Percentiles rank a stretch among this genome's conserved stretches.
Conservation (phyloP, 148 eudicot genomes). For the Camellia granthamiana region DNA sequence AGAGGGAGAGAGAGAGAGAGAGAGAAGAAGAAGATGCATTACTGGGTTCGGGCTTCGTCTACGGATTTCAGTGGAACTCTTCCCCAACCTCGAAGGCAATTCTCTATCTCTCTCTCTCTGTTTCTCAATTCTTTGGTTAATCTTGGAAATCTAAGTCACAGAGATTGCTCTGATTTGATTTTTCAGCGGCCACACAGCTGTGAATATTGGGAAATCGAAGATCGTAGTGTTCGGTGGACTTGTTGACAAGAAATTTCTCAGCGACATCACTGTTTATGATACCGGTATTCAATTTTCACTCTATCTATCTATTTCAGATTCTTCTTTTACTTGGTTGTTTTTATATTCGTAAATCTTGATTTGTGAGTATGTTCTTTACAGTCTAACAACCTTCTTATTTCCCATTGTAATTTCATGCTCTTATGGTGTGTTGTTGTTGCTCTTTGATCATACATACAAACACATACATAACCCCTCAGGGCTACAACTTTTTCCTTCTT, state of each 20-base stretch:
- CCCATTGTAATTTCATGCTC: too few species aligned
- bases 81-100: slow-evolving; percentile 79
- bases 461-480: background rate
- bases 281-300: slow-evolving; percentile 42
- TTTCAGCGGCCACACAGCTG: slow-evolving; percentile 89
- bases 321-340: background rate
- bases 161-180: background rate
- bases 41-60: slow-evolving; percentile 83
- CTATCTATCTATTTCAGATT: background rate
- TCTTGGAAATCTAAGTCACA: too few species aligned
- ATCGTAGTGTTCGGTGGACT: slow-evolving; percentile 85
- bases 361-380: background rate
- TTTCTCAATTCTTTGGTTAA: background rate
- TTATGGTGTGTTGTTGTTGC: background rate
- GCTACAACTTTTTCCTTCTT: too few species aligned
- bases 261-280: slow-evolving; percentile 69
- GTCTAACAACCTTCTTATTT: background rate
- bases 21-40: slow-evolving; percentile 45
- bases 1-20: background rate
- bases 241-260: slow-evolving; percentile 77
- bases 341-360: background rate
- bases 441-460: background rate
- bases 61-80: slow-evolving; percentile 78
- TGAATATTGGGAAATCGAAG: slow-evolving; percentile 80
- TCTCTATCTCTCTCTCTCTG: background rate